Evolutionary conservation across 257 asterid genomes (phyloP), one percentile per base, ranked within the genome.

Genomic region (Fraxinus anomala): DNA sequence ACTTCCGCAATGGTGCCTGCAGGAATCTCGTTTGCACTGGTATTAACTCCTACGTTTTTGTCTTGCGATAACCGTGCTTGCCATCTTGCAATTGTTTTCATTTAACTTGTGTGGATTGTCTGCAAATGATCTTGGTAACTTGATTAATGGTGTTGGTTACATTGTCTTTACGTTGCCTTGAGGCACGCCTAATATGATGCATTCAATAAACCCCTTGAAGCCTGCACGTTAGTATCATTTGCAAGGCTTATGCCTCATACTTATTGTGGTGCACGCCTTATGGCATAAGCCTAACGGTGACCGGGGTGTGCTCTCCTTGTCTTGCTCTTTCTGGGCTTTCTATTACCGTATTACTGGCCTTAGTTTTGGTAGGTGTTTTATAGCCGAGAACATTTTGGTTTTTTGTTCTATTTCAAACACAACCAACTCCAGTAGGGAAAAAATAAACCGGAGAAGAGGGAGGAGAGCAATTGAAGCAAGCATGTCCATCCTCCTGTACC

Each of bases 21-120:
- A 83, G 96, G 84, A 91, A 91, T 84, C 96, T 91, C 79, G 95
- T 89, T 26, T 92, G 97, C 87, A 89, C 97, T 30, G 96, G 94
- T 90, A 89, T 76, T 84, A 71, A 75, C 51, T 61, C 44, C 71
- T 2, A 71, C n/a, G 23, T 70, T 59, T 42, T 23, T 63, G 69
- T 23, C 42, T 73, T 77, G 34, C 44, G 73, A 26, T 63, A 56
- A 19, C 54, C 24, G 8, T 33, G 23, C 23, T 85, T 68, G 17
- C 16, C 40, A 30, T 31, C 81, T 77, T 11, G 33, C 31, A 63
- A 63, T 26, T 51, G 21, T 31, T 70, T 70, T 23, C 31, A 31
- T 54, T 69, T 37, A 37, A 8, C 40, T 30, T 33, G 70, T 26
- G 17, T 14, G 77, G 36, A 21, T 30, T 73, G 73, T 23, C 51